Evolutionary conservation across 192 early-diverging fungal species (phyloP).

Genomic region (Entophlyctis luteolus): DNA sequence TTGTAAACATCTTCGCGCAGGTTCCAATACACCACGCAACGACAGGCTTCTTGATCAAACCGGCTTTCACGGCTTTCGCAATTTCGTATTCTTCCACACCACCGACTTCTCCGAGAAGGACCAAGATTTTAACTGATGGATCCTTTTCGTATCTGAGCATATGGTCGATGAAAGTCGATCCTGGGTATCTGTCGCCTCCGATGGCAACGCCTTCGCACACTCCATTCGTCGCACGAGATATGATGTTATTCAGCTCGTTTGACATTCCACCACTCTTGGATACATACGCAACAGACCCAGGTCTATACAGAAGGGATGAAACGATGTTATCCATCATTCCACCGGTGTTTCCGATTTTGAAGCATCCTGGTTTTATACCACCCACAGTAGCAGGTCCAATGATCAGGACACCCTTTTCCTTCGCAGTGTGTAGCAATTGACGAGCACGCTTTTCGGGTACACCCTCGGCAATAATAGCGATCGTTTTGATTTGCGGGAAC

Average conservation of each 20-base stretch:
- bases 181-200: conserved; percentile 97
- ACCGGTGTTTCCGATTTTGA: conserved; percentile 99
- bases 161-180: conserved; percentile 97
- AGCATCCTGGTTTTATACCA: conserved; percentile 98
- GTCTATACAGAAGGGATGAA: conserved; percentile 91
- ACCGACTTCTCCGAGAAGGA: conserved; percentile 95
- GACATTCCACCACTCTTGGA: conserved; percentile 99
- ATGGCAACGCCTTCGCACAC: conserved; percentile 99
- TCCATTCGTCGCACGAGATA: conserved; percentile 92
- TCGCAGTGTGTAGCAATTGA: conserved; percentile 81
- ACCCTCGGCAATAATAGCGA: conserved; percentile 98
- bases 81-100: conserved; percentile 96
- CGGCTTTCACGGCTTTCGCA: conserved; percentile 82
- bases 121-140: conserved; percentile 88
- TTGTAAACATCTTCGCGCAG: conserved; percentile 98
- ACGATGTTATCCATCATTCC: conserved; percentile 99
- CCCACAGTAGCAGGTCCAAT: conserved; percentile 98
- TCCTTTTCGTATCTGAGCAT: conserved; percentile 91
- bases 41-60: conserved; percentile 94
- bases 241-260: conserved; percentile 99
- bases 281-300: conserved; percentile 95
- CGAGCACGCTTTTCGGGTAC: conserved; percentile 96
- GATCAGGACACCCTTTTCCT: conserved; percentile 73
- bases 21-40: conserved; percentile 99
- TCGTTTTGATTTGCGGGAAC: conserved; percentile 82